A percentile compares a stretch with the other conserved stretches of the same genome.
phyloP scores from a whole-genome alignment of 306 rosid genomes.

The peach (Prunus persica) region Prunus_persica_NCBIv2 NC_034013.1:10004001-10004500 shows the following conservation, averaged over 20 bases:
- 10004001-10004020: conserved; percentile 19
- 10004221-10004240: conserved; percentile 45
- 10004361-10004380: conserved; percentile 52
- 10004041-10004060: background rate
- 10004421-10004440: background rate
- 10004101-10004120: conserved; percentile 2
- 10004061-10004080: conserved; percentile 24
- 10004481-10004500: background rate
- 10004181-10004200: conserved; percentile 18
- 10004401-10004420: background rate
- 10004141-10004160: conserved; percentile 28
- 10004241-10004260: conserved; percentile 57
- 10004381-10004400: conserved; percentile 9
- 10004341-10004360: conserved; percentile 45
- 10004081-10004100: conserved; percentile 17
- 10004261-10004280: conserved; percentile 68
- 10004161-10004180: background rate
- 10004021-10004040: conserved; percentile 1
- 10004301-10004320: conserved; percentile 59
- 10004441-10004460: background rate
- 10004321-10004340: conserved; percentile 65
- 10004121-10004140: conserved; percentile 17
- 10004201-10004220: conserved; percentile 26
- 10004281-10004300: conserved; percentile 86
- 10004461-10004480: background rate